Evolutionary conservation across 1,139 yeast genomes (phyloP), one percentile per base, ranked within the genome.

Genomic region (Nakaseomyces delphensis): DNA sequence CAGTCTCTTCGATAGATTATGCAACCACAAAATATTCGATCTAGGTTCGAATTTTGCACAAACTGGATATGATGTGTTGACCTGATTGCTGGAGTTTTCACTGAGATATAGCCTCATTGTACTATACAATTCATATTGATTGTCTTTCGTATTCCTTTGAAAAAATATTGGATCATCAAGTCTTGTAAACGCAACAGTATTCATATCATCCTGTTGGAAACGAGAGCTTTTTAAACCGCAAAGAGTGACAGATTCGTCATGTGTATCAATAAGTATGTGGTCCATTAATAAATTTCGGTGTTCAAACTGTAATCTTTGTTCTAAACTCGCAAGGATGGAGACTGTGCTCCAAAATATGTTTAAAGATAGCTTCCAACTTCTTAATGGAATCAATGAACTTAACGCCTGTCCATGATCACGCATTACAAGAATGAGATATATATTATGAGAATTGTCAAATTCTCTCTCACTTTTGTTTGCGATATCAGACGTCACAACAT

Each of bases 261-360:
- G 58, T 13, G 61, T 51, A 43, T 59, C 63, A 14, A 60, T 44
- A 8, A 71, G 63, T 41, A 80, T 64, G 52, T 80, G 80, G n/a
- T 79, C 79, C 70, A 80, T 69, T 49, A 77, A 80, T 46, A 80
- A 61, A 56, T 79, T 83, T 24, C 87, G 67, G 54, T 80, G 87
- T 59, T 80, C 87, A 60, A 79, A 79, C 48, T 71, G 67, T 47
- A 65, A 63, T 38, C 61, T 56, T 15, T 62, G 58, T 56, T 80
- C 86, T 1, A 76, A 80, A 6, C 59, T 60, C 20, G 74, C 68
- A 28, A 80, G 58, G 6, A 68, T 62, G n/a, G 64, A 58, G 1
- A 68, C 75, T 25, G 77, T 63, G 48, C 69, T 69, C 74, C 77
- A 71, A 50, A 80, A 76, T 1, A 80, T 68, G 10, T 62, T 62